Evolutionary conservation across 441 rosid species (phyloP), one percentile per base, ranked within the genome.

Genomic region (Gossypium davidsonii): DNA sequence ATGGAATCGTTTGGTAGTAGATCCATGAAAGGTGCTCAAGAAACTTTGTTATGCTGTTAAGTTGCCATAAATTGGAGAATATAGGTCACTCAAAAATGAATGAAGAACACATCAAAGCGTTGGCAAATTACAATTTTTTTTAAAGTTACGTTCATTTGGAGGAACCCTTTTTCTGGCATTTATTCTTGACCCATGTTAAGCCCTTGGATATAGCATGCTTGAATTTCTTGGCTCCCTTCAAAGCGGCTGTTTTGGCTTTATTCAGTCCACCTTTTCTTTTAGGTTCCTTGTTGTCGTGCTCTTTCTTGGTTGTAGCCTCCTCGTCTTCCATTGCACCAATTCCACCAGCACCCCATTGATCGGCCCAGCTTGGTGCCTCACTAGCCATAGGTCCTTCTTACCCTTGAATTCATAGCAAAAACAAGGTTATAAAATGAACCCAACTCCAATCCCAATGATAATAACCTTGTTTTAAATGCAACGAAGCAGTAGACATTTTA

Each of bases 261-360:
- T 26, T 72, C 3, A 80, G 55, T 17, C 76, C 74, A 14, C 28
- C 73, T 53, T 76, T 83, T 39, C 67, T 56, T 25, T 48, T 23
- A 1, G 66, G 62, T 66, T 80, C 68, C 70, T 78, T 72, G 7
- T 42, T 56, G 73, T 42, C 60, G 14, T 55, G 70, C 2, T 86
- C 88, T 51, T 80, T 81, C 42, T 82, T 80, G 56, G 77, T 63
- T 20, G 79, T 70, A 7, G 73, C 2, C 49, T 63, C 73, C 3
- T 85, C 88, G 0, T 80, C 91, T 39, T 82, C 83, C 75, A 88
- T 81, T 28, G 88, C 92, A 11, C 97, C 97, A 42, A 90, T 66
- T 8, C 98, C 98, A 25, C 97, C 98, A 0, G 87, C 82, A 6
- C 97, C 98, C 97, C 98, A 93, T 73, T 91, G 98, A 81, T 93